Percentiles rank a stretch among this genome's conserved stretches.
phyloP scores from a whole-genome alignment of 257 asterid genomes.

The Prunella vulgaris region DNA sequence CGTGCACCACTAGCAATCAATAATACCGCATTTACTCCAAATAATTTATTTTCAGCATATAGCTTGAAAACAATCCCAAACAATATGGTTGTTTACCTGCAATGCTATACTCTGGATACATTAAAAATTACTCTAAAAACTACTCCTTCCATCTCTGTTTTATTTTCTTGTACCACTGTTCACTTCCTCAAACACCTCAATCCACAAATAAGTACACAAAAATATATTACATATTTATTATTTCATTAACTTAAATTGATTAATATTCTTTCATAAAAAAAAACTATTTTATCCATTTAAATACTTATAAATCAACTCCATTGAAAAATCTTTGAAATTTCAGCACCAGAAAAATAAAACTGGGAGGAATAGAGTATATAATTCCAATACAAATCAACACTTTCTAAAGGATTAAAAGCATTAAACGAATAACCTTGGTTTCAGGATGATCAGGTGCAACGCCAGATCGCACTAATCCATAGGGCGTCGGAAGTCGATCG shows the following conservation, averaged over 20 bases:
- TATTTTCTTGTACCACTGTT: no score
- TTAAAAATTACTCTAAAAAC: not conserved
- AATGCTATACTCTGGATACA: not conserved
- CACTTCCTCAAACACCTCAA: no score
- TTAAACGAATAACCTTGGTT: slow-evolving; percentile 55
- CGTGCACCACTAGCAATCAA: slow-evolving; percentile 2
- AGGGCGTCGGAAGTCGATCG: slow-evolving; percentile 91
- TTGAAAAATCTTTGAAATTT: no score
- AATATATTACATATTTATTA: no score
- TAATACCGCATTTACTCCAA: slow-evolving; percentile 9
- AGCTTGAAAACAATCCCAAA: not conserved
- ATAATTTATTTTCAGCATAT: not conserved
- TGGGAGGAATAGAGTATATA: no score
- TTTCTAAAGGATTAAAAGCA: not conserved
- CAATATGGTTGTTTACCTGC: not conserved
- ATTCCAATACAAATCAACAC: not conserved
- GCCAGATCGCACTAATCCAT: slow-evolving; percentile 91
- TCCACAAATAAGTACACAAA: no score
- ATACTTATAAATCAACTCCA: no score
- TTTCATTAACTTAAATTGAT: no score
- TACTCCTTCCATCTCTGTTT: no score
- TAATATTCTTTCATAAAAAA: no score
- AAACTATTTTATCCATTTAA: no score
- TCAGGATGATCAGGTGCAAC: slow-evolving; percentile 99
- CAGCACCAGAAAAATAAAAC: no score